Percentiles rank a stretch among this genome's conserved stretches.
These are phyloP conservation scores for Leucosporidium creatinivorum DNA, from an alignment of 768 basidiomycete species.

Conservation along the genomic window DNA sequence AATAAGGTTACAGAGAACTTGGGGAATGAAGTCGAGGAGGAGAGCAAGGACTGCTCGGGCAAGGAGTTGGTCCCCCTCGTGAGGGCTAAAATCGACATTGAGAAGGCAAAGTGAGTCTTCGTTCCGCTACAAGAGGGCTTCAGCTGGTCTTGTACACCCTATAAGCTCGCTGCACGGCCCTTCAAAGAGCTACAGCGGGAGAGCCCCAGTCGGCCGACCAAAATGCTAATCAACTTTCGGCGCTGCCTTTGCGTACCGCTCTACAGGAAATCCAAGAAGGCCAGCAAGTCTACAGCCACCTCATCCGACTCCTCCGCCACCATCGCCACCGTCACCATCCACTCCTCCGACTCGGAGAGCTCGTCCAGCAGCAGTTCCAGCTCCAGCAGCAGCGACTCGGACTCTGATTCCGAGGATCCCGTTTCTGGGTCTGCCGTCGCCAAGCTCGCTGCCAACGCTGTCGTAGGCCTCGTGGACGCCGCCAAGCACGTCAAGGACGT, in stretches of 20 bases:
- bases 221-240: too few species aligned
- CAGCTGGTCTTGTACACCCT: not conserved
- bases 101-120: conserved; percentile 10
- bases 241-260: not conserved
- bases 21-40: not conserved
- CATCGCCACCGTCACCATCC: not conserved
- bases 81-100: conserved; percentile 14
- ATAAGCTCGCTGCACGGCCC: not conserved
- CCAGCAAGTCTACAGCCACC: not conserved
- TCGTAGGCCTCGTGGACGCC: not conserved
- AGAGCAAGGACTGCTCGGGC: not conserved
- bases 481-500: conserved; percentile 16
- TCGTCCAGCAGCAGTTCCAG: conserved; percentile 3
- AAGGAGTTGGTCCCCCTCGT: conserved; percentile 22
- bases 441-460: conserved; percentile 3
- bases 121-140: not conserved
- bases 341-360: not conserved
- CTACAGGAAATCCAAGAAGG: not conserved
- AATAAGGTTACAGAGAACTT: not conserved
- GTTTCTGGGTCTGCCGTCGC: conserved; percentile 1
- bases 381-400: conserved; percentile 33
- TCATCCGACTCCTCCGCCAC: not conserved
- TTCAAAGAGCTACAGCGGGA: not conserved
- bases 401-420: conserved; percentile 32
- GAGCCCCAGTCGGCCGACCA: too few species aligned